Evolutionary conservation across 1,284 basidiomycete genomes (phyloP).

Genomic region (Sporisorium exsertum): DNA sequence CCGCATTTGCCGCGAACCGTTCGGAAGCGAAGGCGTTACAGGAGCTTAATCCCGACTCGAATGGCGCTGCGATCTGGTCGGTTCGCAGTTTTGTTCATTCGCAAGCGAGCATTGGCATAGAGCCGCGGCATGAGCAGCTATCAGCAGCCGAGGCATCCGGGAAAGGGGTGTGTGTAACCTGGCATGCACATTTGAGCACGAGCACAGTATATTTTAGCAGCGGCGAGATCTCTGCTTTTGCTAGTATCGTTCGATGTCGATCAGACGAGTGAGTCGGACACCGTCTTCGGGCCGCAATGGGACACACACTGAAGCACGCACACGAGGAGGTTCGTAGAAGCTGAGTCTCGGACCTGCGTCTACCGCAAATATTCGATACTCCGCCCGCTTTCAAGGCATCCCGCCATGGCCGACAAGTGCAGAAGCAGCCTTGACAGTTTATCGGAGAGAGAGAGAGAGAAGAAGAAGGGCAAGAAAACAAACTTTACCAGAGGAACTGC

Average conservation of each 20-base stretch:
- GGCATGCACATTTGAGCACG: constrained; percentile 1
- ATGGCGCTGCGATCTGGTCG: constrained; percentile 1
- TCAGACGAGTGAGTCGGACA: background rate
- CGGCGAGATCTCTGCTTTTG: background rate
- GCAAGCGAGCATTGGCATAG: too few species aligned
- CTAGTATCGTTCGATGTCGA: background rate
- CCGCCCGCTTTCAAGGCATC: background rate
- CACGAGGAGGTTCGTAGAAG: background rate
- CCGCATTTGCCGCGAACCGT: background rate
- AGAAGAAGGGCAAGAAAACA: background rate
- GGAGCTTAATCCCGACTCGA: constrained; percentile 17
- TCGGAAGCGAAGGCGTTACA: background rate
- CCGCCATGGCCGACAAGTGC: too few species aligned
- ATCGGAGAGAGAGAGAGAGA: background rate
- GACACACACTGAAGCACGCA: background rate
- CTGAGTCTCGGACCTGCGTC: constrained; percentile 9
- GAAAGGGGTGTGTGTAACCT: background rate
- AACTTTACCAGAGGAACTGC: too few species aligned
- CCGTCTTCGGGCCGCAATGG: background rate
- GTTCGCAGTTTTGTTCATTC: background rate
- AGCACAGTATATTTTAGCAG: background rate
- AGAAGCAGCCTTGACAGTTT: background rate
- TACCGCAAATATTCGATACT: constrained; percentile 2
- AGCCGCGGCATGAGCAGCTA: background rate
- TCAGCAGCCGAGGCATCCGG: background rate